Evolutionary conservation across 805 yeast genomes (phyloP), one percentile per base, ranked within the genome.

Genomic region (Metschnikowia vanudenii): DNA sequence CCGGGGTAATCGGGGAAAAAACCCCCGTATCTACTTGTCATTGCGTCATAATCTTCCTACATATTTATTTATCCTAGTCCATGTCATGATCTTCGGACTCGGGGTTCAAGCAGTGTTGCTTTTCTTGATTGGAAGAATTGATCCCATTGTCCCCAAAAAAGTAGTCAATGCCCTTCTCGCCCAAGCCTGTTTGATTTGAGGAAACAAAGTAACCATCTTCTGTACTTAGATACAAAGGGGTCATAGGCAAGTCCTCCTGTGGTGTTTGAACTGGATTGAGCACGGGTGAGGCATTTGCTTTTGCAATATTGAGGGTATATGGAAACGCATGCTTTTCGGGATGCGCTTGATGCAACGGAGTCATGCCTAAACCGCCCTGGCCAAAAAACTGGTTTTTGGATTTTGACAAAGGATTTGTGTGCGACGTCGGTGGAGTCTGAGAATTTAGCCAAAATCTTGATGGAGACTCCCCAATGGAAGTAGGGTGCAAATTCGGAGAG

Each of bases 401-500:
- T 32, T 52, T 61, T 46, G 49, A 53, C 39, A 53, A 36, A 14
- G 64, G 60, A 45, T 51, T 60, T 20, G 54, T 61, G 45, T 49
- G 61, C 29, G 65, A 65, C 51, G 57, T 14, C 14, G 83, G 82
- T 1, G 83, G 83, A 0, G 83, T 76, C 43, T 74, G 75, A 17
- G 76, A 70, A n/a, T 73, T 67, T 37, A 80, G 61, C 72, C 79
- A 74, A 50, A 79, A 78, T 40, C 78, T 60, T 4, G 82, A 77
- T 1, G 84, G 84, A 0, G 82, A 77, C 5, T 79, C 81, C 2
- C 77, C 75, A 13, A 79, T 40, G 4, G 81, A 76, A 0, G 75
- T 70, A 2, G 84, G 82, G 37, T 66, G 74, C 43, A 80, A 62
- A 43, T 68, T 67, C 0, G 84, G 84, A 1, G 82, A 77, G 43